Evolutionary conservation across 2,329 filamentous ascomycete genomes (phyloP).

Genomic region (Fusarium sp.): DNA sequence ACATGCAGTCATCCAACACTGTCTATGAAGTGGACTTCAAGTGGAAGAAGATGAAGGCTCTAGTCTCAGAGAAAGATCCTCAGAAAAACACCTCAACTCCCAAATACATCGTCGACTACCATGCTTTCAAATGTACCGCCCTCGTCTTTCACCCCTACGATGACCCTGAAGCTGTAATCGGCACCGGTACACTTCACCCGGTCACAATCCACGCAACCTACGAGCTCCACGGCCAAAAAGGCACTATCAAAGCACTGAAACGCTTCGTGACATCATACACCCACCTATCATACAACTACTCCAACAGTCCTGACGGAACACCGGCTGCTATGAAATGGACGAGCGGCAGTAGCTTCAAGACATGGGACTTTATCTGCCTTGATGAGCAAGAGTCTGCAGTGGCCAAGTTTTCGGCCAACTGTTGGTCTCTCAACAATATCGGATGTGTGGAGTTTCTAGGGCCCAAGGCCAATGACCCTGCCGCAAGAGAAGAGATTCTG

Average conservation of each 20-base stretch:
- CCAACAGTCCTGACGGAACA: not conserved
- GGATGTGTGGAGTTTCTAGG: conserved; percentile 33
- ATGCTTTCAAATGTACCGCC: conserved; percentile 11
- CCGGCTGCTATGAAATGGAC: conserved; percentile 34
- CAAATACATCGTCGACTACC: conserved; percentile 24
- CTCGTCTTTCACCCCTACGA: conserved; percentile 19
- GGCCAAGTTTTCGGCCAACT: conserved; percentile 29
- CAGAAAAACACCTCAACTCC: conserved; percentile 1
- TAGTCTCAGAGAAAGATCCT: conserved; percentile 8
- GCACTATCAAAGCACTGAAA: conserved; percentile 31
- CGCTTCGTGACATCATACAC: conserved; percentile 34
- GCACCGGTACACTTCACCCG: conserved; percentile 25
- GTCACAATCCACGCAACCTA: conserved; percentile 35
- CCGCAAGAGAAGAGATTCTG: conserved; percentile 28
- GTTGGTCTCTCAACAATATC: conserved; percentile 20
- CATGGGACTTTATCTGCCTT: conserved; percentile 35
- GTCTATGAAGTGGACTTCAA: conserved; percentile 25
- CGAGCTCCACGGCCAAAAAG: conserved; percentile 29
- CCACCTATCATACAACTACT: conserved; percentile 32
- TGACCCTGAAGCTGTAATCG: not conserved
- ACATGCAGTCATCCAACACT: not conserved
- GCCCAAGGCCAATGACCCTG: conserved; percentile 14
- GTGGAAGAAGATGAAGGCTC: conserved; percentile 26
- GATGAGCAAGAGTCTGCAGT: conserved; percentile 31
- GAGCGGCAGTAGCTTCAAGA: conserved; percentile 25